phyloP scores from a whole-genome alignment of 768 basidiomycete genomes.

The Boletus fagicola region DNA sequence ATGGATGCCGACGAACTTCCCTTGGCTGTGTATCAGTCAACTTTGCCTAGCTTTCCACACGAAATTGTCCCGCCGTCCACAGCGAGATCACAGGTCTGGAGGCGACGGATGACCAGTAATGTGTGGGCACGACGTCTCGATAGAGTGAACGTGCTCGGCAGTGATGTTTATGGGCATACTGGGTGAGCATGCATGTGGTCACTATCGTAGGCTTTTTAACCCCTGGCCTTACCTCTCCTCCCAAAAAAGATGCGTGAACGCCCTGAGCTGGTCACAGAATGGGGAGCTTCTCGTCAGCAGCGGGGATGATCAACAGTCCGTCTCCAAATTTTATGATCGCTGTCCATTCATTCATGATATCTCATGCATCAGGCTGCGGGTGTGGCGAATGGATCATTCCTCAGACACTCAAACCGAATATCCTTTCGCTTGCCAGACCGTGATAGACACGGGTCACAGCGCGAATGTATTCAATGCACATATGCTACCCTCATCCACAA shows the following conservation, averaged over 20 bases:
- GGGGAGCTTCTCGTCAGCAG: slow-evolving; percentile 66
- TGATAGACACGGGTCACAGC: slow-evolving; percentile 77
- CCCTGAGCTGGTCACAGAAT: slow-evolving; percentile 67
- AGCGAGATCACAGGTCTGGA: slow-evolving; percentile 24
- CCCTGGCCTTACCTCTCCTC: background rate
- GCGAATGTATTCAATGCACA: slow-evolving; percentile 85
- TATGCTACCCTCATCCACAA: slow-evolving; percentile 75
- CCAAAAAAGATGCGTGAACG: slow-evolving; percentile 72
- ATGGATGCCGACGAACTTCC: slow-evolving; percentile 15
- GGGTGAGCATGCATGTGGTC: slow-evolving; percentile 47
- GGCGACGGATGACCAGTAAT: slow-evolving; percentile 22
- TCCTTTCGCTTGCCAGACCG: slow-evolving; percentile 61
- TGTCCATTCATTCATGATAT: slow-evolving; percentile 4
- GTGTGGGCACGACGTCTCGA: slow-evolving; percentile 44
- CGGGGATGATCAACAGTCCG: slow-evolving; percentile 71
- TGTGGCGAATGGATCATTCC: slow-evolving; percentile 67
- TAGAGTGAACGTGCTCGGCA: slow-evolving; percentile 72
- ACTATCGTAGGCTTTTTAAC: background rate
- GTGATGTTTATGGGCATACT: slow-evolving; percentile 58
- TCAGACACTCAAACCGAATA: slow-evolving; percentile 45
- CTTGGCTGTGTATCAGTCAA: slow-evolving; percentile 5
- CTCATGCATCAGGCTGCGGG: slow-evolving; percentile 51
- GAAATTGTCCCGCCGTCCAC: slow-evolving; percentile 20
- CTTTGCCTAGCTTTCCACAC: background rate
- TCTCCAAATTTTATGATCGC: slow-evolving; percentile 1